A percentile compares a stretch with the other conserved stretches of the same genome.
phyloP scores from a whole-genome alignment of 2,329 filamentous ascomycete genomes.

The Xylaria sp. region DNA sequence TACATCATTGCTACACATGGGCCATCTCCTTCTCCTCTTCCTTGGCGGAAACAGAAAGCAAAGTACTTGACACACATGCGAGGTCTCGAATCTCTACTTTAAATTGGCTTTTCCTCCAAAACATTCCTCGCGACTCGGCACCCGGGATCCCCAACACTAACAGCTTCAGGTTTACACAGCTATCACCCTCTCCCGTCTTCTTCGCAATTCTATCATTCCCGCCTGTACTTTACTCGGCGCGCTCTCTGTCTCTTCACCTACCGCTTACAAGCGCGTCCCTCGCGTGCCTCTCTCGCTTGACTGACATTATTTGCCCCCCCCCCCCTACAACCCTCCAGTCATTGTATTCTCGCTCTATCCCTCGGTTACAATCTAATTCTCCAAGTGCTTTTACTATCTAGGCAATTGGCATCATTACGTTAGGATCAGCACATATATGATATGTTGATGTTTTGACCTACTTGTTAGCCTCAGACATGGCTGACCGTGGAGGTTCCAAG shows the following conservation, averaged over 20 bases:
- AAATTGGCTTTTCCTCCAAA: slow-evolving; percentile 3
- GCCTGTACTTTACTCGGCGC: background rate
- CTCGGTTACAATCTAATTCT: background rate
- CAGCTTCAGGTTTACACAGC: slow-evolving; percentile 4
- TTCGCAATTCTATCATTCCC: slow-evolving; percentile 11
- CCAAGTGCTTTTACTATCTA: background rate
- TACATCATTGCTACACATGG: no score
- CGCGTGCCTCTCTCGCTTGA: slow-evolving; percentile 11
- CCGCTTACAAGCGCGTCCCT: slow-evolving; percentile 8
- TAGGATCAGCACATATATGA: slow-evolving; percentile 26
- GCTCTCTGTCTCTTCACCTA: background rate
- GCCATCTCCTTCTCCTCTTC: no score
- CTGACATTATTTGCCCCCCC: slow-evolving; percentile 10
- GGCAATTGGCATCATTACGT: background rate
- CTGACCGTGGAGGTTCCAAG: slow-evolving; percentile 25
- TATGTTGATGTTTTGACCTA: slow-evolving; percentile 26
- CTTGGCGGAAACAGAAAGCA: no score
- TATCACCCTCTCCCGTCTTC: slow-evolving; percentile 7
- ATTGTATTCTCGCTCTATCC: background rate
- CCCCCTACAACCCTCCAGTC: no score
- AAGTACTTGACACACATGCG: background rate
- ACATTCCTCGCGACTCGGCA: slow-evolving; percentile 19
- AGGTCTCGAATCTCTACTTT: background rate
- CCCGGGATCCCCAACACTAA: background rate
- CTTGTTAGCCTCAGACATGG: slow-evolving; percentile 32